phyloP scores from a whole-genome alignment of 2,329 filamentous ascomycete species.

The Fusarium mexicanum region DNA sequence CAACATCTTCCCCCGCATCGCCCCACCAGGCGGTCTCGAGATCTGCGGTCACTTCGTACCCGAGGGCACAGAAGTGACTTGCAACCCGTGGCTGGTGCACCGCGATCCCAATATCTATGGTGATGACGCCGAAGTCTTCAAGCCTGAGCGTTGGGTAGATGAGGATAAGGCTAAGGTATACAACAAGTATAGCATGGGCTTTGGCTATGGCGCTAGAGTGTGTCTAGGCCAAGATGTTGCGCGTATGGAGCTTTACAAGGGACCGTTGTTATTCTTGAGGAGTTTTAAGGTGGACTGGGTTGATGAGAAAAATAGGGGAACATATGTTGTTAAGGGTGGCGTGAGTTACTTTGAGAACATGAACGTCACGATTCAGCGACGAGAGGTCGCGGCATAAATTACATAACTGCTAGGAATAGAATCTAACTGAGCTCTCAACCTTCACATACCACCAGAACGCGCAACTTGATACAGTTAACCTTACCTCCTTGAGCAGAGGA shows the following conservation, averaged over 20 bases:
- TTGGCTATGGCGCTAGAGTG: constrained; percentile 53
- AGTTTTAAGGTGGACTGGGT: constrained; percentile 22
- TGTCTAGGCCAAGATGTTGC: constrained; percentile 58
- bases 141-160: constrained; percentile 55
- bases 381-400: not conserved
- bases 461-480: fast-evolving
- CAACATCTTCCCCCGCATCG: constrained; percentile 59
- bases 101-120: constrained; percentile 45
- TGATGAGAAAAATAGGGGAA: constrained; percentile 14
- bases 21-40: constrained; percentile 55
- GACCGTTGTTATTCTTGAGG: constrained; percentile 23
- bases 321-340: constrained; percentile 28
- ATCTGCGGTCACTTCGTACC: constrained; percentile 50
- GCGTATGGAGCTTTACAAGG: constrained; percentile 52
- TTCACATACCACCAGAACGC: fast-evolving
- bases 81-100: constrained; percentile 51
- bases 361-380: constrained; percentile 18
- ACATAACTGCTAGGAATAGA: fast-evolving
- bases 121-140: constrained; percentile 48
- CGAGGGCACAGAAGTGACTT: constrained; percentile 46
- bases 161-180: constrained; percentile 41
- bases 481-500: too few species aligned
- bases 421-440: fast-evolving
- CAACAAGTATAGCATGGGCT: constrained; percentile 46
- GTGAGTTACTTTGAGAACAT: constrained; percentile 34